Conservation (phyloP, 352 stramenopile genomes). For the Labyrinthula sp. region DNA sequence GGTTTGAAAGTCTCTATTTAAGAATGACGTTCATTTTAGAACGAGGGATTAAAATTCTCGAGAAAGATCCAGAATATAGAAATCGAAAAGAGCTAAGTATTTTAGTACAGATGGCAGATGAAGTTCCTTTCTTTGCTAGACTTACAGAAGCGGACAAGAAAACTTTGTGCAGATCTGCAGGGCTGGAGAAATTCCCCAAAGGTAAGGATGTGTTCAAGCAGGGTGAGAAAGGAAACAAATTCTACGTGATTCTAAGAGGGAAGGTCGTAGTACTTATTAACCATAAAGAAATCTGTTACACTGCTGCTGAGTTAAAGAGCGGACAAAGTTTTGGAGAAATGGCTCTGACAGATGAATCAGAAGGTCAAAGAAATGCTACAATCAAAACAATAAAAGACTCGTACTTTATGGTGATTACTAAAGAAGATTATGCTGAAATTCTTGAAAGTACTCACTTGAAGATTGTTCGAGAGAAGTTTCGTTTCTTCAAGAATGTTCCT, state of each 20-base stretch:
- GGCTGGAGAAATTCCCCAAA: too few relatives aligned
- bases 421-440: conserved; percentile 15
- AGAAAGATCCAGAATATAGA: too few relatives aligned
- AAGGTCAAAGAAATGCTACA: conserved; percentile 5
- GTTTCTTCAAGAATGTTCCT: conserved; percentile 3
- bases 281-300: not conserved
- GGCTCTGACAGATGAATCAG: conserved; percentile 7
- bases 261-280: conserved; percentile 2
- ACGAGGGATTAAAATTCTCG: too few relatives aligned
- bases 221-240: conserved; percentile 6
- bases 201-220: conserved; percentile 10
- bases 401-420: conserved; percentile 14
- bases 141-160: too few relatives aligned
- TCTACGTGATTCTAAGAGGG: conserved; percentile 19
- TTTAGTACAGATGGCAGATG: too few relatives aligned
- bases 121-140: too few relatives aligned
- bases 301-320: not conserved
- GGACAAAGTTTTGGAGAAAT: conserved; percentile 22
- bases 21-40: too few relatives aligned
- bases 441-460: conserved; percentile 1
- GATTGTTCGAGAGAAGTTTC: conserved; percentile 10
- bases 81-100: too few relatives aligned
- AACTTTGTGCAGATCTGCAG: too few relatives aligned
- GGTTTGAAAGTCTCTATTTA: too few relatives aligned
- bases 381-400: conserved; percentile 10